A percentile compares a stretch with the other conserved stretches of the same genome.
These are phyloP conservation scores for Pulveroboletus sp. DNA, from an alignment of 768 basidiomycete genomes.

Conservation along the genomic window DNA sequence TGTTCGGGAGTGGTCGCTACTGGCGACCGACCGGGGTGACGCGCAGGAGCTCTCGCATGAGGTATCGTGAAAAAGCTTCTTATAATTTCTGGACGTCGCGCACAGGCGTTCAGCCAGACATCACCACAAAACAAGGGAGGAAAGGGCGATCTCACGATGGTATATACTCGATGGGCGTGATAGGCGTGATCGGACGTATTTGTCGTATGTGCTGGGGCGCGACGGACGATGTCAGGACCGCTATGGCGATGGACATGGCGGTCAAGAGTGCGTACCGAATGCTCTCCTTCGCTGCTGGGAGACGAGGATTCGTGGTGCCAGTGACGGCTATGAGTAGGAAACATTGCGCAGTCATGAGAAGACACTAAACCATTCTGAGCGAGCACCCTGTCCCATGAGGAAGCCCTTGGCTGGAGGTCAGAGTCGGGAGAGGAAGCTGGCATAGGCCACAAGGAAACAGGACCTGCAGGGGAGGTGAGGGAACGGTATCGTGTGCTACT, in stretches of 20 bases:
- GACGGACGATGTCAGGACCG: constrained; percentile 11
- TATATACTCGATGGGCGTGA: constrained; percentile 32
- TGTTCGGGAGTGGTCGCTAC: constrained; percentile 46
- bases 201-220: constrained; percentile 25
- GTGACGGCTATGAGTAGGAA: constrained; percentile 29
- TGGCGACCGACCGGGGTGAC: constrained; percentile 31
- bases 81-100: constrained; percentile 25
- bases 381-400: constrained; percentile 34
- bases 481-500: constrained; percentile 18
- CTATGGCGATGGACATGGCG: background rate
- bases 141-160: constrained; percentile 26
- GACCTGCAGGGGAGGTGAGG: constrained; percentile 21
- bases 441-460: constrained; percentile 25
- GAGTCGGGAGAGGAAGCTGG: constrained; percentile 26
- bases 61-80: constrained; percentile 30
- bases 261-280: constrained; percentile 20
- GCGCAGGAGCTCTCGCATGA: constrained; percentile 27
- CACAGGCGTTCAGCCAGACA: constrained; percentile 10
- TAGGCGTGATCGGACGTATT: constrained; percentile 33
- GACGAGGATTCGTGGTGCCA: constrained; percentile 20
- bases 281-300: constrained; percentile 26
- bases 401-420: constrained; percentile 27
- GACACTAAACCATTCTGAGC: constrained; percentile 36
- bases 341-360: constrained; percentile 33
- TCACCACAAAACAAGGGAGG: background rate